phyloP scores from a whole-genome alignment of 345 rosid genomes.

The Populus pruinosa region DNA sequence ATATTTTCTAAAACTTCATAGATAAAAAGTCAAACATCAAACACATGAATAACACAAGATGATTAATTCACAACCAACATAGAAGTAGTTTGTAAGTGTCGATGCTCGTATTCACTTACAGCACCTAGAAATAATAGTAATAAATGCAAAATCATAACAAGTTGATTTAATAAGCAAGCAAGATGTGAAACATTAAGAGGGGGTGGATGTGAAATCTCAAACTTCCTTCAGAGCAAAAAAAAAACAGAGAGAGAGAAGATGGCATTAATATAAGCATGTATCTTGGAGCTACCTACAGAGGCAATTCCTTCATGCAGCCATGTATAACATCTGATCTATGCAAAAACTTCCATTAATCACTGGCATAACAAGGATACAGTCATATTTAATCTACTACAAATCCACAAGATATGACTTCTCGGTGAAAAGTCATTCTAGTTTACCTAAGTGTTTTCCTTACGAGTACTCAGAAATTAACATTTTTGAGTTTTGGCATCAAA shows the following conservation, averaged over 20 bases:
- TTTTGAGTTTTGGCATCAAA: neutral
- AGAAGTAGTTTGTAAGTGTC: no score
- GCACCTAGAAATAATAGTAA: no score
- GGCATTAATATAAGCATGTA: no score
- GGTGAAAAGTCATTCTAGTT: neutral
- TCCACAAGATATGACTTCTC: neutral
- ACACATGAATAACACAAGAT: no score
- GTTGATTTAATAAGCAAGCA: neutral
- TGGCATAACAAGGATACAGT: neutral
- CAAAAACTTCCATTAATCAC: neutral
- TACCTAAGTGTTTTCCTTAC: neutral
- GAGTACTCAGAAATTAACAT: neutral
- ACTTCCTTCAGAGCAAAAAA: neutral
- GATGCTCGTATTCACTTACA: no score
- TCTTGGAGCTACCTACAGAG: no score
- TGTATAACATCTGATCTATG: neutral
- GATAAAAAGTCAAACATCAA: no score
- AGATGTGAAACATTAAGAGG: neutral
- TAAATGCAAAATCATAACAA: neutral
- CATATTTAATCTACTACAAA: neutral
- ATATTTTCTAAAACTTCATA: no score
- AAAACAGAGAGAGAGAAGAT: no score
- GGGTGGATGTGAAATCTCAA: neutral
- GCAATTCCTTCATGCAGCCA: neutral
- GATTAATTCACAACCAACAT: no score